A percentile compares a stretch with the other conserved stretches of the same genome.
phyloP scores from a whole-genome alignment of 331 rosid genomes.

The Saraca asoca region DNA sequence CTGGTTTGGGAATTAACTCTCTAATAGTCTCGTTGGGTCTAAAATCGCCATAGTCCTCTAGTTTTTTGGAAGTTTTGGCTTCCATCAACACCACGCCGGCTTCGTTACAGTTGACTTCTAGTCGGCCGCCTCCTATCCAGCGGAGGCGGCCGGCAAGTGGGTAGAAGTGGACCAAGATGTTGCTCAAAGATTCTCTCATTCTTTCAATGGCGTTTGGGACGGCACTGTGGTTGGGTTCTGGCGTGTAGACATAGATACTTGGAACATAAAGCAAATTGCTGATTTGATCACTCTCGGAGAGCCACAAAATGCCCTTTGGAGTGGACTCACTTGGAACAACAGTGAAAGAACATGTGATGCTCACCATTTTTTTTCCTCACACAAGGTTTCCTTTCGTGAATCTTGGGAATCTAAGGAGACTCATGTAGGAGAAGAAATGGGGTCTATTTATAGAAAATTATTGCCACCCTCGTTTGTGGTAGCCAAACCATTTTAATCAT shows the following conservation, averaged over 20 bases:
- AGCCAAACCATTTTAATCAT: too few species aligned
- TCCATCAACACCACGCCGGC: background rate
- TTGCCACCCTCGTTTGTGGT: too few species aligned
- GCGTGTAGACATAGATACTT: too few species aligned
- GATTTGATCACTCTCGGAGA: conserved; percentile 29
- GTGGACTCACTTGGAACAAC: conserved; percentile 19
- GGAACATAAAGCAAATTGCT: too few species aligned
- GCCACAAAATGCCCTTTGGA: background rate
- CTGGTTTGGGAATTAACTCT: background rate
- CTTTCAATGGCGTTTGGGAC: background rate
- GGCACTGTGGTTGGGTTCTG: background rate
- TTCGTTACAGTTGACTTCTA: background rate
- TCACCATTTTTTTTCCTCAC: conserved; percentile 29
- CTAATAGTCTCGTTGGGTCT: background rate
- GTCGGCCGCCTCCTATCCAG: background rate
- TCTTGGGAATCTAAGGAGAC: too few species aligned
- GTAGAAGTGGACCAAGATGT: background rate
- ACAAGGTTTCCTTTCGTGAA: too few species aligned
- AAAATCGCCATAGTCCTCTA: background rate
- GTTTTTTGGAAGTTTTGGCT: background rate
- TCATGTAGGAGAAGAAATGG: too few species aligned
- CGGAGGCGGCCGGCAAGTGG: background rate
- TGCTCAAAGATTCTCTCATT: background rate
- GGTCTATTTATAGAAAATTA: too few species aligned
- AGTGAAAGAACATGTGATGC: background rate